Evolutionary conservation across 345 rosid species (phyloP), one percentile per base, ranked within the genome.

Genomic region (Populus simonii): DNA sequence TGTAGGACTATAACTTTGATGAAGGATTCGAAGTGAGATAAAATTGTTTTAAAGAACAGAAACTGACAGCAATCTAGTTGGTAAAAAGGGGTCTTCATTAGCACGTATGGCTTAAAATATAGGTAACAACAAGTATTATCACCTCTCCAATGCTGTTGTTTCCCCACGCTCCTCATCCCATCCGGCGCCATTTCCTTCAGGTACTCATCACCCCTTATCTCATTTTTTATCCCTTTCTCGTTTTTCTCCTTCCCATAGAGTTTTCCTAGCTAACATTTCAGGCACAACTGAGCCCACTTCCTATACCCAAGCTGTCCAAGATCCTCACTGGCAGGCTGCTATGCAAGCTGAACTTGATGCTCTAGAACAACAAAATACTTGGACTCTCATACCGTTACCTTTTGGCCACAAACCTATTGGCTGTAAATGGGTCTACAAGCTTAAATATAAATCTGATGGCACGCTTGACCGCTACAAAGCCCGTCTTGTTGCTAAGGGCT

Each of bases 361-460:
- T 13, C 25, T 70, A 7, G 16, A 41, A 25, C 8, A 8, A 10
- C 39, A 45, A 15, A 17, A 45, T 70, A 73, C 68, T 15, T 73
- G 51, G 76, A 8, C 25, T 0, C 27, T 31, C 11, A 39, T 8
- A 20, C 2, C 1, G 9, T 36, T 61, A 22, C 22, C 68, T 15
- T 13, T 0, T 6, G 22, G 35, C 22, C 15, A 17, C 1, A n/a
- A 39, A 39, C 10, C 51, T 1, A 59, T 55, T 13, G 67, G 68
- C 3, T 73, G 20, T 55, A 18, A 59, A 55, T 73, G 76, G 76
- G 76, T 73, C 2, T 73, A 73, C 9, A 57, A 59, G 25, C 33
- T 73, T 31, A 73, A 73, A 33, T 61, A 51, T 15, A 17, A 73
- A 5, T 20, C 51, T 13, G 4, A 73, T 55, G 75, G 43, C 1